Percentiles rank a stretch among this genome's conserved stretches.
Conservation (phyloP, 139 green algal genomes). For the Micractinium conductrix region DNA sequence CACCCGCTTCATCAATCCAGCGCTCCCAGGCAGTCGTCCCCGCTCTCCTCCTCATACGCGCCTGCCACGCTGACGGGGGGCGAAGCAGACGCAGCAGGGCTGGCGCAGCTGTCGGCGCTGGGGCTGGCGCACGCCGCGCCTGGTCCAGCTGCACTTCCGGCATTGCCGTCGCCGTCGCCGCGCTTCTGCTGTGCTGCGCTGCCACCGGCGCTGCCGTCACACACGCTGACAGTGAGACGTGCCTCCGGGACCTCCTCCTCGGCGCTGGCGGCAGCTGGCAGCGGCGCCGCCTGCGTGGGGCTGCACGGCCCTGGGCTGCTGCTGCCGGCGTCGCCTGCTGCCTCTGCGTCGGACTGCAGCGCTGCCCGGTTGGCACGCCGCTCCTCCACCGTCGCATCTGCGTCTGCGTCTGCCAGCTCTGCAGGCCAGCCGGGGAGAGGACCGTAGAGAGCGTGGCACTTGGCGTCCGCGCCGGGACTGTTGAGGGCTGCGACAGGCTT, state of each 20-base stretch:
- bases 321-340: neutral
- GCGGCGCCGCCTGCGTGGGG: neutral
- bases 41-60: too few species aligned
- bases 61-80: too few species aligned
- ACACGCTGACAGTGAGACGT: neutral
- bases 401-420: neutral
- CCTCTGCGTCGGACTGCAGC: neutral
- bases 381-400: conserved; percentile 17
- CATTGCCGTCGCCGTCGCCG: neutral
- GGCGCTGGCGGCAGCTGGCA: neutral
- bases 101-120: neutral
- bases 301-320: too few species aligned
- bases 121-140: neutral
- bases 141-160: neutral
- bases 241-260: neutral
- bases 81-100: neutral
- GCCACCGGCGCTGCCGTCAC: too few species aligned
- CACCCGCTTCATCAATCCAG: neutral
- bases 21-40: neutral
- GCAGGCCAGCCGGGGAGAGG: too few species aligned
- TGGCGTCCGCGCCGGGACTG: too few species aligned
- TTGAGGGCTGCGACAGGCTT: too few species aligned
- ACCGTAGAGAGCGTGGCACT: too few species aligned
- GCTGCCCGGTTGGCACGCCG: neutral
- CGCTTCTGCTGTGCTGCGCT: neutral